Evolutionary conservation across 306 rosid genomes (phyloP).

Genomic region (Prunus mira): DNA sequence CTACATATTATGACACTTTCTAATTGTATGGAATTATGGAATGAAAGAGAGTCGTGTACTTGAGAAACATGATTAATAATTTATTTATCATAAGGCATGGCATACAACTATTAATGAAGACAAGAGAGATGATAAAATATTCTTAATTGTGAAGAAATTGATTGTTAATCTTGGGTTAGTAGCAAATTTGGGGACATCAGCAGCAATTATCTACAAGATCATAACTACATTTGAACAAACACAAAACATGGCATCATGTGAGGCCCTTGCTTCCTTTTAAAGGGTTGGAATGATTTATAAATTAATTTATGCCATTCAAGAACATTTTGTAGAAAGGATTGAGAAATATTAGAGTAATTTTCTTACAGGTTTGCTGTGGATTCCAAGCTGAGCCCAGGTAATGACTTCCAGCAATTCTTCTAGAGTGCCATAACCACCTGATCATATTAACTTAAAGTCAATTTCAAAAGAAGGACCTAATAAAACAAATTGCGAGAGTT

Average conservation of each 20-base stretch:
- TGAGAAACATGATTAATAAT: constrained; percentile 29
- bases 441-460: not conserved
- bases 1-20: not conserved
- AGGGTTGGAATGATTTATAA: constrained; percentile 6
- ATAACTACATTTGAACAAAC: constrained; percentile 26
- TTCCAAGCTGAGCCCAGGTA: constrained; percentile 99
- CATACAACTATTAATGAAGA: constrained; percentile 22
- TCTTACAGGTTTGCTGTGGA: constrained; percentile 92
- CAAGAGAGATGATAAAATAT: constrained; percentile 9
- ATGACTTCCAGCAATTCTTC: constrained; percentile 98
- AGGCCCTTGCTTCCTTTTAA: constrained; percentile 4
- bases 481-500: not conserved
- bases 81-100: constrained; percentile 1
- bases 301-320: not conserved
- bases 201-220: constrained; percentile 10
- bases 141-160: not conserved
- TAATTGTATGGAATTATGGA: not conserved
- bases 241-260: constrained; percentile 23
- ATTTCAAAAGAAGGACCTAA: not conserved
- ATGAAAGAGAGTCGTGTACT: constrained; percentile 27
- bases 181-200: constrained; percentile 31
- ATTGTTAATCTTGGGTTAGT: constrained; percentile 8
- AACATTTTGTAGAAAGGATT: not conserved
- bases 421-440: constrained; percentile 97
- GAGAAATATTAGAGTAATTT: not conserved